These are phyloP conservation scores for Phytophthora nicotianae DNA, from an alignment of 352 stramenopile genomes.

Conservation along the genomic window DNA sequence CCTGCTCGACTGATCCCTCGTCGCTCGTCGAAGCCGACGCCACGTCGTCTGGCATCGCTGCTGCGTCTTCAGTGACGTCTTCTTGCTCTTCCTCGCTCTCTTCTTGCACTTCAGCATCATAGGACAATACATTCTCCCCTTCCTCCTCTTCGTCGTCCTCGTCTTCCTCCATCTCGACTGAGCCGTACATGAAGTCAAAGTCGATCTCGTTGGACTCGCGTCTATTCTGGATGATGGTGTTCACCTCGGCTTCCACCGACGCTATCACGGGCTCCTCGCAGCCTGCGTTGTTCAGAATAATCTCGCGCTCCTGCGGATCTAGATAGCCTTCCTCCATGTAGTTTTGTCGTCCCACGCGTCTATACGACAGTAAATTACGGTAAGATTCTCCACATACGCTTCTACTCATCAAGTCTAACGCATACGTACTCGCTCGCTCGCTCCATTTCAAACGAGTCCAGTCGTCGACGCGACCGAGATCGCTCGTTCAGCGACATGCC, in stretches of 20 bases:
- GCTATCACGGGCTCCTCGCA: constrained; percentile 73
- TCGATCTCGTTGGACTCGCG: constrained; percentile 86
- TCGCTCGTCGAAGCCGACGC: constrained; percentile 14
- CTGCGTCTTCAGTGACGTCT: constrained; percentile 16
- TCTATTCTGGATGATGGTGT: constrained; percentile 80
- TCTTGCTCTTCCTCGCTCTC: constrained; percentile 31
- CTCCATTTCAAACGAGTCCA: constrained; percentile 85
- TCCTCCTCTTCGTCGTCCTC: constrained; percentile 42
- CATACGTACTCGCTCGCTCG: constrained; percentile 63
- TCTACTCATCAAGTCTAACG: neutral
- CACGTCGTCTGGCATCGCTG: neutral
- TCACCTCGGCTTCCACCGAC: constrained; percentile 82
- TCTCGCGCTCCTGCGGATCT: constrained; percentile 73
- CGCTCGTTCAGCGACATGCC: constrained; percentile 81
- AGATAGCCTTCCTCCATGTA: constrained; percentile 90
- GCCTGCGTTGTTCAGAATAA: constrained; percentile 80
- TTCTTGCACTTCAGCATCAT: constrained; percentile 21
- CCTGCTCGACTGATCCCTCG: constrained; percentile 16
- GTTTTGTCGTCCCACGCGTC: constrained; percentile 71
- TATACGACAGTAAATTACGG: constrained; percentile 1
- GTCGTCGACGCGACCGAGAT: constrained; percentile 67
- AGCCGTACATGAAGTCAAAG: constrained; percentile 78
- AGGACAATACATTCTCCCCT: constrained; percentile 24
- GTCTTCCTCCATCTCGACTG: constrained; percentile 45
- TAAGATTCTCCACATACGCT: constrained; percentile 1